These are phyloP conservation scores for Dentipellis fragilis DNA, from an alignment of 768 basidiomycete genomes.

Conservation along the genomic window DNA sequence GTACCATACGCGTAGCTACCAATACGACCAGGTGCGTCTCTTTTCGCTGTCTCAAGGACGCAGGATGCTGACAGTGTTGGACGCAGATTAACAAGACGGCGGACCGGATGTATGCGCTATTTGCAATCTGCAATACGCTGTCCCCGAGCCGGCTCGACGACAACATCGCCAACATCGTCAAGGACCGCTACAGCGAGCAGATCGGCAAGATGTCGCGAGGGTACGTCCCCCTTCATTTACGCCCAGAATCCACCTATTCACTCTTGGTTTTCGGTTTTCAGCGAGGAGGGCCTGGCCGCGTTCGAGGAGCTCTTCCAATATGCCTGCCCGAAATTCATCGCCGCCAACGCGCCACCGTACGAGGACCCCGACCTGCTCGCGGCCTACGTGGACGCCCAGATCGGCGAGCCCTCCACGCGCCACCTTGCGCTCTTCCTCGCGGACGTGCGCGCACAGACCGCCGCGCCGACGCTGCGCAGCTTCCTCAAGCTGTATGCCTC, in stretches of 20 bases:
- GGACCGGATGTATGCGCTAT: slow-evolving; percentile 94
- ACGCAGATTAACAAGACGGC: slow-evolving; percentile 90
- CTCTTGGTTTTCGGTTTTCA: slow-evolving; percentile 15
- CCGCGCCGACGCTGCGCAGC: slow-evolving; percentile 79
- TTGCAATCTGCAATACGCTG: slow-evolving; percentile 87
- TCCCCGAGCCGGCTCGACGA: slow-evolving; percentile 91
- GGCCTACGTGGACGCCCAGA: slow-evolving; percentile 26
- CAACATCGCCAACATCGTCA: slow-evolving; percentile 86
- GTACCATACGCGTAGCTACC: slow-evolving; percentile 93
- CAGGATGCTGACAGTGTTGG: too few relatives aligned
- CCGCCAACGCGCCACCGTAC: slow-evolving; percentile 89
- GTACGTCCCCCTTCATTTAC: slow-evolving; percentile 30
- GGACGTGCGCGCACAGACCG: slow-evolving; percentile 65
- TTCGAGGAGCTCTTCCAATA: slow-evolving; percentile 92
- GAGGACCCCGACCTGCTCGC: slow-evolving; percentile 62
- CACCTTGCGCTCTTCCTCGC: slow-evolving; percentile 80
- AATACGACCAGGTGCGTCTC: slow-evolving; percentile 79
- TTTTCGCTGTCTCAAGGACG: background rate
- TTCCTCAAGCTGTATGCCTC: slow-evolving; percentile 95
- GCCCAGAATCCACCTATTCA: background rate
- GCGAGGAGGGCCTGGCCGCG: slow-evolving; percentile 64
- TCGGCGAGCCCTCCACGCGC: slow-evolving; percentile 68
- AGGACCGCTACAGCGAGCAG: slow-evolving; percentile 92
- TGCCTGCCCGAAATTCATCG: slow-evolving; percentile 95
- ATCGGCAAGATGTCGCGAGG: slow-evolving; percentile 76